Conservation (phyloP, 83 land plant species). For the Diphasiastrum complanatum region DNA sequence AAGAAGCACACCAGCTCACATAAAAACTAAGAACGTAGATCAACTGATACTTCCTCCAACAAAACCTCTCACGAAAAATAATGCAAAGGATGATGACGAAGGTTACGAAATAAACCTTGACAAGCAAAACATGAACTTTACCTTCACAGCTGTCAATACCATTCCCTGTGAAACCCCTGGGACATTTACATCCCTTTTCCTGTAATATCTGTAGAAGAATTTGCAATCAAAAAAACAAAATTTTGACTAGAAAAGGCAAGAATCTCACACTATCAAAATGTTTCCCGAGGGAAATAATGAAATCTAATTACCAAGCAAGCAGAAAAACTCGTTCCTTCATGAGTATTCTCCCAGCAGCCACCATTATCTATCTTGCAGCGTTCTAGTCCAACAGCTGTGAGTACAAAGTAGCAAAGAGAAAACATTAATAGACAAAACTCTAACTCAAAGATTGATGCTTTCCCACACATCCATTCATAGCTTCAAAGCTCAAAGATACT, state of each 20-base stretch:
- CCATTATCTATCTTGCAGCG: conserved; percentile 86
- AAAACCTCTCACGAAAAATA: too few species aligned
- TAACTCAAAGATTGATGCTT: too few species aligned
- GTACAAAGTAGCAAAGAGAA: not conserved
- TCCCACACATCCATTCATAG: too few species aligned
- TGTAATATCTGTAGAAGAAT: conserved; percentile 39
- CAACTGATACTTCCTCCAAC: not conserved
- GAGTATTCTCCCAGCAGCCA: conserved; percentile 79
- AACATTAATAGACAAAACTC: not conserved
- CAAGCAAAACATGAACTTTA: too few species aligned
- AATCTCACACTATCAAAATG: not conserved
- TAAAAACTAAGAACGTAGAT: not conserved
- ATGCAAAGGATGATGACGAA: too few species aligned
- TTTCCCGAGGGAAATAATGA: too few species aligned
- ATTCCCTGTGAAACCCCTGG: conserved; percentile 66
- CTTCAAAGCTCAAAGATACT: too few species aligned
- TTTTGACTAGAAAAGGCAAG: not conserved
- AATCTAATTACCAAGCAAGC: conserved; percentile 62
- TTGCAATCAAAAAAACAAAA: not conserved
- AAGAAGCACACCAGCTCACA: not conserved
- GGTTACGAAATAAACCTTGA: too few species aligned
- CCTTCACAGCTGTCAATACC: conserved; percentile 68
- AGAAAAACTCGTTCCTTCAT: conserved; percentile 44
- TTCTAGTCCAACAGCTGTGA: conserved; percentile 66
- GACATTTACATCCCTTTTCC: conserved; percentile 55